A percentile compares a stretch with the other conserved stretches of the same genome.
Conservation (phyloP, 2,329 filamentous ascomycete species). For the Xylariaceae sp. region DNA sequence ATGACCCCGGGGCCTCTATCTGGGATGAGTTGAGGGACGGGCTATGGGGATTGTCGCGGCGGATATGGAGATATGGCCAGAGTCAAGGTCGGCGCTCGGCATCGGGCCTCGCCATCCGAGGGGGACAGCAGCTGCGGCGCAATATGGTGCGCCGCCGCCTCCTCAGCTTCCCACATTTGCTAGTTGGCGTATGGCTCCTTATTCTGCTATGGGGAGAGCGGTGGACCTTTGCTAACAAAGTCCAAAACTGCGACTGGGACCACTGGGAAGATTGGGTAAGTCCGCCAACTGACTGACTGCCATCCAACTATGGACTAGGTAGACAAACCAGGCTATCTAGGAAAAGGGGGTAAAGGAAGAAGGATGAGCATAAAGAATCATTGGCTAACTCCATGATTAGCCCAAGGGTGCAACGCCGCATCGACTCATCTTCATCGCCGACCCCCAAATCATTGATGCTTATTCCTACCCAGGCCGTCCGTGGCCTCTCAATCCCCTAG, state of each 20-base stretch:
- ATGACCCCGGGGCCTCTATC: slow-evolving; percentile 31
- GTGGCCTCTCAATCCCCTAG: slow-evolving; percentile 51
- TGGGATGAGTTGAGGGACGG: slow-evolving; percentile 35
- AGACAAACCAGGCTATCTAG: too few species aligned
- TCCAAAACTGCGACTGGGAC: slow-evolving; percentile 72
- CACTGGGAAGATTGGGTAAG: slow-evolving; percentile 91
- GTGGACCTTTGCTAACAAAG: slow-evolving; percentile 64
- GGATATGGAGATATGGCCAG: slow-evolving; percentile 38
- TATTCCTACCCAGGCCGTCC: slow-evolving; percentile 87
- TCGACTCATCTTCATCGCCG: slow-evolving; percentile 76
- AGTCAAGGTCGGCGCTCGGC: slow-evolving; percentile 38
- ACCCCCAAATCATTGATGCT: slow-evolving; percentile 87
- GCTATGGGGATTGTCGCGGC: slow-evolving; percentile 27
- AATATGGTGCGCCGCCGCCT: slow-evolving; percentile 49
- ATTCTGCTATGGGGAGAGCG: slow-evolving; percentile 81
- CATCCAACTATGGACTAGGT: background rate
- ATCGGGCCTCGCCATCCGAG: slow-evolving; percentile 29
- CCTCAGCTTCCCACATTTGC: slow-evolving; percentile 58
- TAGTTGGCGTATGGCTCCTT: slow-evolving; percentile 69
- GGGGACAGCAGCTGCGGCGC: slow-evolving; percentile 33
- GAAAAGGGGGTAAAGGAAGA: background rate
- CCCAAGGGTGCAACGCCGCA: slow-evolving; percentile 73
- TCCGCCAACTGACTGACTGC: slow-evolving; percentile 5
- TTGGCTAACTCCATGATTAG: slow-evolving; percentile 41
- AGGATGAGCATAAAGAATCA: slow-evolving; percentile 1